Evolutionary conservation across 2,329 filamentous ascomycete genomes (phyloP), one percentile per base, ranked within the genome.

Genomic region (Trichoderma simmonsii): DNA sequence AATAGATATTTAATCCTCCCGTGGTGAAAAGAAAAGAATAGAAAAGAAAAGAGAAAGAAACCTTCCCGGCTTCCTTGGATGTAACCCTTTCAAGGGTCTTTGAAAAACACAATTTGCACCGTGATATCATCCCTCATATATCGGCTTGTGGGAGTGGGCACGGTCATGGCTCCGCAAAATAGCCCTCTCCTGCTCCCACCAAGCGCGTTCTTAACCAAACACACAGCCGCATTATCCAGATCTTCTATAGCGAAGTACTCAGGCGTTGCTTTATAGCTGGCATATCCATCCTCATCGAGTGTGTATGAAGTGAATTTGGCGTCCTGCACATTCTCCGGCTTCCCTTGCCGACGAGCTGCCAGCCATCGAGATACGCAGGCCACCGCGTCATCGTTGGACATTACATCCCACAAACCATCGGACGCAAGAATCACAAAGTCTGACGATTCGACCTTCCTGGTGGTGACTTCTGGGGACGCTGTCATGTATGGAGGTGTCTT

Each of bases 151-250:
- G 93, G 93, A 73, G 89, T 89, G 9, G 89, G 88, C 32, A 93
- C 85, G 1, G 92, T 93, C 77, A 95, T 82, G 63, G 93, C 82
- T 5, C 92, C 93, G 75, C 90, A 90, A 28, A 96, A 84, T 85
- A 94, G 89, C 76, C 93, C 91, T 75, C 88, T 86, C 75, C 95
- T 88, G 72, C 89, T 91, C 5, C 93, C 93, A 51, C 93, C 93
- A 15, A 96, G 87, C 0, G 92, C 92, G 77, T 96, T 97, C 74
- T 93, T 89, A 56, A 94, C 88, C 51, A 96, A 85, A 80, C 95
- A 93, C 0, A 93, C 94, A 0, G 93, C 93, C 6, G 89, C 93
- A 76, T 94, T 96, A 79, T 91, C 91, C 14, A 82, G 71, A 78
- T 96, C 93, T 78, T 93, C 90, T 4, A 94, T 89, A 1, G 92